Base-by-base conservation (phyloP, 495 filamentous ascomycete genomes). In the Immersiella caudata region DNA sequence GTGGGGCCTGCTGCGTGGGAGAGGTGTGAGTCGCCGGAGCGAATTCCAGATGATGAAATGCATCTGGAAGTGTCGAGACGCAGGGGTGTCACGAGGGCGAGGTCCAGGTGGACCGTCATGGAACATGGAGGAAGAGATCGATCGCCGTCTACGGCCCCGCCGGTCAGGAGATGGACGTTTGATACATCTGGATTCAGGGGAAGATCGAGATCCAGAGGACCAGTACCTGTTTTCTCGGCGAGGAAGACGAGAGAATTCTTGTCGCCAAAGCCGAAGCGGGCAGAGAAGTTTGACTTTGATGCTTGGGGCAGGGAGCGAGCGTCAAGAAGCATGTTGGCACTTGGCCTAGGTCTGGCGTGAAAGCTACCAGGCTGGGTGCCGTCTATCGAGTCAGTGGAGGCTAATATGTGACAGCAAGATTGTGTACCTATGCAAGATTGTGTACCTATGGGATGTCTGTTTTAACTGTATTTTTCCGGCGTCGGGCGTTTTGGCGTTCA, bases 231-330 rank as follows among this genome's bases (percentile, higher is more conserved):
- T 20, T 68, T 71, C 20, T 66, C 67, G 46, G 72, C 69, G 12
- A 51, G 69, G 65, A 63, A 51, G 63, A 71, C 69, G 36, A 57
- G 68, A 33, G 70, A 74, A 66, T 68, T 74, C 49, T 29, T 74
- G 54, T 68, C 66, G 16, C 72, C 70, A 5, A 60, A 29, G 66
- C 72, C 66, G 58, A 67, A 35, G 33, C 57, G 68, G 25, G 55
- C 66, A 5, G 70, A 49, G 29, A 66, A 65, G 57, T 74, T 74
- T 52, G 66, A 74, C 56, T 72, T 72, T 60, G 64, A 68, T 21
- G 72, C 67, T 4, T 74, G 70, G 72, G 72, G 68, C 1, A 62
- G 64, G 29, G 64, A 67, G 22, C 49, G 61, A 20, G 60, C 33
- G 7, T 70, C 67, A 27, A 49, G 65, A 29, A 73, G 69, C 6